Evolutionary conservation across 148 eudicot species (phyloP), one percentile per base, ranked within the genome.

Genomic region (Rhododendron vialii): DNA sequence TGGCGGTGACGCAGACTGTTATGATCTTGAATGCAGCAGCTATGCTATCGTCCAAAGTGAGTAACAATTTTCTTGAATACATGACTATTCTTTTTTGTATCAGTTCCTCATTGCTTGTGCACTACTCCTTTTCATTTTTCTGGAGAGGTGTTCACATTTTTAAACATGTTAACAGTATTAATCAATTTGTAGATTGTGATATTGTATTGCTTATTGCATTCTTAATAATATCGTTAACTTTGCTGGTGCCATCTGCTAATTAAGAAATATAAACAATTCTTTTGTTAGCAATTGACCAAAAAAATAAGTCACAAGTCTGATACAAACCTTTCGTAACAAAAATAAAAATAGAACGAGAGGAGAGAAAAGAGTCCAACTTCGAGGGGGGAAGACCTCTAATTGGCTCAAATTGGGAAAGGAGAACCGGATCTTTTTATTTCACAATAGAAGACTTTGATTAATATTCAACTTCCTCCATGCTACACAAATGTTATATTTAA

Each of bases 31-130:
- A 83, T 88, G 91, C 89, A 91, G 91, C 89, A 91, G 94, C 93
- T 95, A 91, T 81, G 95, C 92, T 28, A 90, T 88, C 77, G 93
- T 93, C 73, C 95, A 94, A 87, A 94, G 99, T 96, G 20, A 71
- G 76, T 30, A 71, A 71, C 76, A 28, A 4, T 71, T 71, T 71
- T 71, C 76, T 28, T 71, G 18, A 71, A 93, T 78, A 96, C 90
- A 4, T 1, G n/a, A 77, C 30, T 51, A 51, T 3, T 67, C 33
- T 11, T 24, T n/a, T 57, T 61, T 65, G 33, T 20, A 2, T 28
- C 36, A 47, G 9, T 26, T 78, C 48, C 38, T 6, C 53, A 28
- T 83, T 41, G 47, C 55, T 80, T 89, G 77, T 41, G 45, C 24
- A 69, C 86, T 85, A 63, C 69, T 59, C 89, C 17, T 87, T 85